These are phyloP conservation scores for Aristolochia contorta DNA, from an alignment of 164 flowering plant genomes.

Conservation along the genomic window DNA sequence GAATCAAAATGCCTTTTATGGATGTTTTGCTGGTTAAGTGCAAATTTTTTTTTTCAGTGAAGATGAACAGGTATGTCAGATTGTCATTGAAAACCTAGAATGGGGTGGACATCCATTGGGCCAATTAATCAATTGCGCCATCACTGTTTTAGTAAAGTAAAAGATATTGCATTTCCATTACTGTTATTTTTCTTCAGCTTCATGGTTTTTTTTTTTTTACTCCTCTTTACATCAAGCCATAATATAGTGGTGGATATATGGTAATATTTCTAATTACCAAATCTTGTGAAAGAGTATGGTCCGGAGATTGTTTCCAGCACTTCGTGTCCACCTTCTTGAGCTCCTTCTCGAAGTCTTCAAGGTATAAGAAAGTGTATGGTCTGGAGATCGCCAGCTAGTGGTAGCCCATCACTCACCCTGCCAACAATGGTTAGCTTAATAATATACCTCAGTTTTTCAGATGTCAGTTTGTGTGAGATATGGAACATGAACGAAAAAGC, in stretches of 20 bases:
- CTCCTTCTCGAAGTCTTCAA: constrained; percentile 41
- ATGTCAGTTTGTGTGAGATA: no score
- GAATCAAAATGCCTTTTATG: no score
- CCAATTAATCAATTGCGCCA: no score
- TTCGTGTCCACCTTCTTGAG: constrained; percentile 24
- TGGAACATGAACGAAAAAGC: no score
- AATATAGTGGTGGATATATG: no score
- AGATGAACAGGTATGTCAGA: no score
- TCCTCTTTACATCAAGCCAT: no score
- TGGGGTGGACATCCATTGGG: no score
- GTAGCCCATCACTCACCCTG: constrained; percentile 38
- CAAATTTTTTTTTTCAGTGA: no score
- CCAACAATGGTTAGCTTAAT: constrained; percentile 51
- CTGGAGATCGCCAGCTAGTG: constrained; percentile 31
- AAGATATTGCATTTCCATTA: not conserved
- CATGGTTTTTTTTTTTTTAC: not conserved
- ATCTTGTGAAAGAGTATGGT: constrained; percentile 37
- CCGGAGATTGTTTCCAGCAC: constrained; percentile 23
- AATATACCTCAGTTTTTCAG: constrained; percentile 12
- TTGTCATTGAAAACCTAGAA: no score
- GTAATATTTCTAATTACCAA: constrained; percentile 24
- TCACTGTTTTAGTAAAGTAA: no score
- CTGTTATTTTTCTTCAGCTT: not conserved
- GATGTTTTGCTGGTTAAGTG: no score
- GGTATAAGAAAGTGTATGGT: constrained; percentile 18